A percentile compares a stretch with the other conserved stretches of the same genome.
phyloP scores from a whole-genome alignment of 2,329 filamentous ascomycete species.

The Colletotrichum simmondsii region DNA sequence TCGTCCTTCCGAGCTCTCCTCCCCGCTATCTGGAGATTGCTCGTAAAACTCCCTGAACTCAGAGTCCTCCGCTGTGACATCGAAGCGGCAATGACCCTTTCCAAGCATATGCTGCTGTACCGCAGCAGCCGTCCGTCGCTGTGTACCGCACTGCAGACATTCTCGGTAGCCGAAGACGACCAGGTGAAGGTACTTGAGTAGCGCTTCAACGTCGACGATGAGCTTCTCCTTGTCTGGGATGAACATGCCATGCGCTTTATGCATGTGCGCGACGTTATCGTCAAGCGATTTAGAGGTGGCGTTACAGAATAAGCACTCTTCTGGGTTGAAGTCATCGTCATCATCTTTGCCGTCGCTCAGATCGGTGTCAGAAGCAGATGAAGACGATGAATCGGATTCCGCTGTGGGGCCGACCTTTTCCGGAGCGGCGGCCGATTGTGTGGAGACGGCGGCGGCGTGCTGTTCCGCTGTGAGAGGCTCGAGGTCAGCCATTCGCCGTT shows the following conservation, averaged over 20 bases:
- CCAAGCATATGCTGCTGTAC: constrained; percentile 62
- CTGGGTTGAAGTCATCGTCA: constrained; percentile 37
- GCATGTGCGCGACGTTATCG: constrained; percentile 59
- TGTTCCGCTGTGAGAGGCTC: constrained; percentile 23
- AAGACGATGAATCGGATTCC: background rate
- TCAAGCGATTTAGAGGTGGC: constrained; percentile 42
- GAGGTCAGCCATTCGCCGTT: constrained; percentile 24
- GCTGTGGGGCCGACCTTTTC: background rate
- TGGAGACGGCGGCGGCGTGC: background rate
- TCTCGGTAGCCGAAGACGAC: constrained; percentile 60
- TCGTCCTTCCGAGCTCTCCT: background rate
- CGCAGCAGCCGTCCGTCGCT: constrained; percentile 53
- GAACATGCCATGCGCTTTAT: constrained; percentile 56
- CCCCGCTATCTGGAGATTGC: constrained; percentile 4
- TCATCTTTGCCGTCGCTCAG: background rate
- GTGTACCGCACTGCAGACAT: constrained; percentile 61
- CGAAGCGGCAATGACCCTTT: constrained; percentile 59
- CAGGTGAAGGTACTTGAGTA: constrained; percentile 59
- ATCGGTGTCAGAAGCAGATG: constrained; percentile 5
- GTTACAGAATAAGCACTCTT: constrained; percentile 57
- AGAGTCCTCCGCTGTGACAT: constrained; percentile 45
- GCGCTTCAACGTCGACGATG: constrained; percentile 55
- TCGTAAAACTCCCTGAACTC: constrained; percentile 56
- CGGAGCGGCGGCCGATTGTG: background rate
- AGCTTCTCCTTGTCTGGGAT: constrained; percentile 52